A percentile compares a stretch with the other conserved stretches of the same genome.
These are phyloP conservation scores for Monilinia polystroma DNA, from an alignment of 2,329 filamentous ascomycete species.

Conservation along the genomic window DNA sequence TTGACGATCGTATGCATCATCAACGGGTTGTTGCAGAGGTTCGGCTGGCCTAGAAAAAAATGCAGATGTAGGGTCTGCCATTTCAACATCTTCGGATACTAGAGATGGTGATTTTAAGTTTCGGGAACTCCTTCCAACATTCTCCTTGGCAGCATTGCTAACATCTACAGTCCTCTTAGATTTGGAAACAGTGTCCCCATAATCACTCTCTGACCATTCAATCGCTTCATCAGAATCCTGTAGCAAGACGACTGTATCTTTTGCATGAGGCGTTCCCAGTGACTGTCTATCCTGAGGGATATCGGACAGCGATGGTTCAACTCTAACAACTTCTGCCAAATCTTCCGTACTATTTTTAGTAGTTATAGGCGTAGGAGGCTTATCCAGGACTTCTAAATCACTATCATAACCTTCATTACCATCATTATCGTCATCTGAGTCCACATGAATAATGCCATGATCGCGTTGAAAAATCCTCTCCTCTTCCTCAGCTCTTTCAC, in stretches of 20 bases:
- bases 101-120: slow-evolving; percentile 42
- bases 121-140: slow-evolving; percentile 12
- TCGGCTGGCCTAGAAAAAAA: slow-evolving; percentile 11
- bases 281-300: slow-evolving; percentile 34
- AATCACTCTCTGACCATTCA: slow-evolving; percentile 57
- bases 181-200: slow-evolving; percentile 34
- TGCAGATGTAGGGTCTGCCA: slow-evolving; percentile 22
- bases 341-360: slow-evolving; percentile 26
- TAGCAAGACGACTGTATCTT: neutral
- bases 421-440: slow-evolving; percentile 54
- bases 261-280: neutral
- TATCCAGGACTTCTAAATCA: slow-evolving; percentile 55
- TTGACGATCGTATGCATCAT: slow-evolving; percentile 32
- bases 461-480: slow-evolving; percentile 49
- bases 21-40: slow-evolving; percentile 15
- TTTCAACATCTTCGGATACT: slow-evolving; percentile 34
- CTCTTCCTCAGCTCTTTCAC: slow-evolving; percentile 56
- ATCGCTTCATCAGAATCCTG: slow-evolving; percentile 39
- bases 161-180: slow-evolving; percentile 23
- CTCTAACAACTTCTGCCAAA: slow-evolving; percentile 40
- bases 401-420: slow-evolving; percentile 38
- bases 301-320: slow-evolving; percentile 32
- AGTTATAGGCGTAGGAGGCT: slow-evolving; percentile 38
- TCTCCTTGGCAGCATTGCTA: slow-evolving; percentile 2
- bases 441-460: slow-evolving; percentile 59